A percentile compares a stretch with the other conserved stretches of the same genome.
These are phyloP conservation scores for Yarrowia sp. DNA, from an alignment of 805 yeast genomes.

Conservation along the genomic window DNA sequence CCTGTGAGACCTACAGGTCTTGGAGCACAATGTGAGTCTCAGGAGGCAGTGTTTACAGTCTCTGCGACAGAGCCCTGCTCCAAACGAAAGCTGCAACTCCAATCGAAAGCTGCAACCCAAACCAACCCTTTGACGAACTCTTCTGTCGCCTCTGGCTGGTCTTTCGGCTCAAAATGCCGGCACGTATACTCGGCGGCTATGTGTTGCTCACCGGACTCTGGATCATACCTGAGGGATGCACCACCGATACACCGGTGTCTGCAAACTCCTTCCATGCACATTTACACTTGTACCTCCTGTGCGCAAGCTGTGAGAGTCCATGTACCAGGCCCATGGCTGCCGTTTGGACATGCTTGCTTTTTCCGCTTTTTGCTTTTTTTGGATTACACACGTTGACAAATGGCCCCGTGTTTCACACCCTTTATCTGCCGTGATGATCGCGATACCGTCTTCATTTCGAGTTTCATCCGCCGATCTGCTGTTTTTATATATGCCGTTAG, in stretches of 20 bases:
- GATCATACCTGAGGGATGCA: not conserved
- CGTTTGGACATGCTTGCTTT: not conserved
- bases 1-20: conserved; percentile 1
- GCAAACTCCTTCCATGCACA: conserved; percentile 23
- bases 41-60: not conserved
- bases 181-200: too few relatives aligned
- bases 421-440: not conserved
- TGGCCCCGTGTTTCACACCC: conserved; percentile 9
- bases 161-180: too few relatives aligned
- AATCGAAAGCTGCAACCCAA: too few relatives aligned
- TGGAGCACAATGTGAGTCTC: not conserved
- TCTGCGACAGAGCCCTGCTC: too few relatives aligned
- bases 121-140: too few relatives aligned
- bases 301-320: not conserved
- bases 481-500: not conserved
- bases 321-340: conserved; percentile 2
- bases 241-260: not conserved
- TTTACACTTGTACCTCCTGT: not conserved
- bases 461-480: not conserved
- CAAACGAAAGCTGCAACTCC: too few relatives aligned
- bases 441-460: not conserved
- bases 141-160: too few relatives aligned
- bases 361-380: not conserved
- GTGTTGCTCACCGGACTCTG: not conserved
- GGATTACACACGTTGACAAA: conserved; percentile 1